Conservation (phyloP, 2,329 filamentous ascomycete genomes). For the Aspergillus ochraceoroseus region DNA sequence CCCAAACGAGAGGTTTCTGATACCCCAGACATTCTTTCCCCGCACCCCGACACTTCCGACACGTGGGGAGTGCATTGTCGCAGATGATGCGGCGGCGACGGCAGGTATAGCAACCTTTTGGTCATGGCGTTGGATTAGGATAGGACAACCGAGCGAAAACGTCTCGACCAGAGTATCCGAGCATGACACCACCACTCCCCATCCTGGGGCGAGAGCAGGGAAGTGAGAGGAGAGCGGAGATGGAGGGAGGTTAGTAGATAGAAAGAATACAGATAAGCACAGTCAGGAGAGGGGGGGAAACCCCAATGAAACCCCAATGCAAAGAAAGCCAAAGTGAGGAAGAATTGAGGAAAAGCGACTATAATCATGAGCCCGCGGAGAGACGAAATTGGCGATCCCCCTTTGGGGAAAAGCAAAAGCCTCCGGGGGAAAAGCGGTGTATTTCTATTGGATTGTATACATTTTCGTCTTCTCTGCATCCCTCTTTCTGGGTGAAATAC, state of each 20-base stretch:
- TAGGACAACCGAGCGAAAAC: conserved; percentile 7
- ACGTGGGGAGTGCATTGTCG: conserved; percentile 42
- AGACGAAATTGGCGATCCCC: too few relatives aligned
- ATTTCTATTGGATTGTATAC: too few relatives aligned
- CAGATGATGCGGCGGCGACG: conserved; percentile 44
- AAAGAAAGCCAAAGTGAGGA: background rate
- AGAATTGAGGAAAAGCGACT: too few relatives aligned
- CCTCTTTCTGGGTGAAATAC: too few relatives aligned
- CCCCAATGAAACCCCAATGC: background rate
- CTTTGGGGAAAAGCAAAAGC: too few relatives aligned
- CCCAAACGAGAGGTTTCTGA: conserved; percentile 42
- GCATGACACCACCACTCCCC: conserved; percentile 19
- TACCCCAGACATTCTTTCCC: conserved; percentile 45
- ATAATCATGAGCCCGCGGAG: too few relatives aligned
- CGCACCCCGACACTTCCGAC: conserved; percentile 41
- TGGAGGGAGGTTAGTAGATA: background rate
- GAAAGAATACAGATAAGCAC: background rate
- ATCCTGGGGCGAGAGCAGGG: conserved; percentile 12
- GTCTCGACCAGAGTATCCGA: conserved; percentile 16
- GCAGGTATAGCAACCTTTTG: conserved; percentile 44
- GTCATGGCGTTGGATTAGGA: conserved; percentile 28
- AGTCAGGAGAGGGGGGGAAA: conserved; percentile 7
- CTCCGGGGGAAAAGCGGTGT: too few relatives aligned
- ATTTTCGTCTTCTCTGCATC: too few relatives aligned
- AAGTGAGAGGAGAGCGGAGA: background rate